phyloP scores from a whole-genome alignment of 2,329 filamentous ascomycete species.

The Aspergillus thermomutatus region DNA sequence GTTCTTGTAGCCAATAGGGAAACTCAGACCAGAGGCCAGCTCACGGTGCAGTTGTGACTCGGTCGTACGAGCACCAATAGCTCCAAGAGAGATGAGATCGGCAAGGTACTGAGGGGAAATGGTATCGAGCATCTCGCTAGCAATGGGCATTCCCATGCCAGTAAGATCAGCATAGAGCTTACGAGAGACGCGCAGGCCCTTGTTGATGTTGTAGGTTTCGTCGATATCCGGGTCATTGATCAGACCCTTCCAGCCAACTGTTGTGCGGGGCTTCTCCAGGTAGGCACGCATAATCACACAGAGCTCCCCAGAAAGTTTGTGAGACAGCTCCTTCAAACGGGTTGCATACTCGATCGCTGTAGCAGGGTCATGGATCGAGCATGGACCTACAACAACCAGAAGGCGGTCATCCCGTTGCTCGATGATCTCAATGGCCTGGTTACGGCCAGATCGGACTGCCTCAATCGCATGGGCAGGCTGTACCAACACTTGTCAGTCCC shows the following conservation, averaged over 20 bases:
- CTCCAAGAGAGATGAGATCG: slow-evolving; percentile 90
- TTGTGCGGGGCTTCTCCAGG: slow-evolving; percentile 97
- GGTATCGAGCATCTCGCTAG: slow-evolving; percentile 97
- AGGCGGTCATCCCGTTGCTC: slow-evolving; percentile 76
- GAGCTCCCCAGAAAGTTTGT: slow-evolving; percentile 77
- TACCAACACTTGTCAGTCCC: slow-evolving; percentile 11
- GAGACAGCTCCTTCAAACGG: slow-evolving; percentile 71
- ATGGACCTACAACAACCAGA: slow-evolving; percentile 90
- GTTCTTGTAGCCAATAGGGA: slow-evolving; percentile 99
- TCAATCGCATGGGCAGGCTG: slow-evolving; percentile 40
- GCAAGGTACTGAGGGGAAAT: slow-evolving; percentile 98
- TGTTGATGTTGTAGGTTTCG: slow-evolving; percentile 97
- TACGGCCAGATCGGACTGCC: slow-evolving; percentile 42
- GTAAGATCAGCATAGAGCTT: slow-evolving; percentile 93
- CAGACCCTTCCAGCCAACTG: slow-evolving; percentile 97
- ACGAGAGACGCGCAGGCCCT: slow-evolving; percentile 86
- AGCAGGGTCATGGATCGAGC: slow-evolving; percentile 92
- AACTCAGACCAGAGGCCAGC: slow-evolving; percentile 88
- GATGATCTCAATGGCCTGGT: slow-evolving; percentile 69
- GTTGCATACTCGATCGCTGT: slow-evolving; percentile 84
- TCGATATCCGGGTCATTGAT: slow-evolving; percentile 99
- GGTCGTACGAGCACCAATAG: slow-evolving; percentile 92
- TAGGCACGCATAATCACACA: slow-evolving; percentile 97
- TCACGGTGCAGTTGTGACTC: slow-evolving; percentile 96
- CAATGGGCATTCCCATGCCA: slow-evolving; percentile 83